Conservation (phyloP, 23 red algal genomes). For the Pyropia haitanensis region DNA sequence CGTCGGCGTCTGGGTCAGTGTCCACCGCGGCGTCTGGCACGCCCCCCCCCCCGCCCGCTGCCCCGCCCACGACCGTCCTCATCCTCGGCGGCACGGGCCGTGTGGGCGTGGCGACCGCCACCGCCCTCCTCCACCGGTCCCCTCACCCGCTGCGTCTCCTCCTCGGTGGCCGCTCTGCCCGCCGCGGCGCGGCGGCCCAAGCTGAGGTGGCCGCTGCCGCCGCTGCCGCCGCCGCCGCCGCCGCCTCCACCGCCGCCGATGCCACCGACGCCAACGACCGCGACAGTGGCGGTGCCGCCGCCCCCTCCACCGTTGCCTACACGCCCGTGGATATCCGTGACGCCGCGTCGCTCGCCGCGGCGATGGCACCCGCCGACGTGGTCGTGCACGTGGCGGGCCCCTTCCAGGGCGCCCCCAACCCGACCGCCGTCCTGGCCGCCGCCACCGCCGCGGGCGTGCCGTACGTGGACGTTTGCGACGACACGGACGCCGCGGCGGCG, state of each 20-base stretch:
- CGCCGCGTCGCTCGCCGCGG: background rate
- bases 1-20: no score
- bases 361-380: conserved; percentile 16
- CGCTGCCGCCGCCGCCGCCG: background rate
- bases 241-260: background rate
- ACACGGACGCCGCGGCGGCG: conserved; percentile 18
- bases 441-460: conserved; percentile 34
- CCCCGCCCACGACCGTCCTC: conserved; percentile 10
- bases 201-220: background rate
- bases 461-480: conserved; percentile 82
- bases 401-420: conserved; percentile 44
- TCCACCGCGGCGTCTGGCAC: no score
- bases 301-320: conserved; percentile 1
- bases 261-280: background rate
- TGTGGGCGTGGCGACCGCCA: conserved; percentile 40
- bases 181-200: background rate
- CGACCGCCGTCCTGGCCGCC: conserved; percentile 28
- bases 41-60: no score
- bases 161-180: conserved; percentile 22
- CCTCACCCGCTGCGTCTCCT: conserved; percentile 13
- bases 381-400: conserved; percentile 79
- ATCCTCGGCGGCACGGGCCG: conserved; percentile 79
- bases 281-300: background rate
- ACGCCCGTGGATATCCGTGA: conserved; percentile 24
- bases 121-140: conserved; percentile 11